phyloP scores from a whole-genome alignment of 805 yeast species.

The Starmerella vaccinii region DNA sequence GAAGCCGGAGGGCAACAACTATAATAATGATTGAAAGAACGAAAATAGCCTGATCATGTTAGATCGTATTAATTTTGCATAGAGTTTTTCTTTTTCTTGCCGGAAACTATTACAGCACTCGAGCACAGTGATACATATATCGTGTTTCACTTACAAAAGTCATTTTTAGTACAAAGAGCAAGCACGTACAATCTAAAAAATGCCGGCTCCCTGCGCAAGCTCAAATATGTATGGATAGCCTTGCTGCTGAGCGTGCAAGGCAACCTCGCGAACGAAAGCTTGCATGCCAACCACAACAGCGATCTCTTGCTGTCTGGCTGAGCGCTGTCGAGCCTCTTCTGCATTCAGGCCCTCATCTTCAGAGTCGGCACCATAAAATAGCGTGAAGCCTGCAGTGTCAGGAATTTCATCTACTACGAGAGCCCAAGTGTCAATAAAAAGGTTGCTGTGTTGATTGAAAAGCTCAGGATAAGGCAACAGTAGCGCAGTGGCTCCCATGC shows the following conservation, averaged over 20 bases:
- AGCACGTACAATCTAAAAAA: too few relatives aligned
- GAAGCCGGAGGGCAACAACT: background rate
- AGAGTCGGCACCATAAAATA: slow-evolving; percentile 19
- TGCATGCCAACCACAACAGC: slow-evolving; percentile 34
- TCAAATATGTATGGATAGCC: slow-evolving; percentile 1
- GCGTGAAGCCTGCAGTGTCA: slow-evolving; percentile 48
- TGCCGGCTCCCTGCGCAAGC: background rate
- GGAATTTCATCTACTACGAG: slow-evolving; percentile 63
- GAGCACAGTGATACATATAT: too few relatives aligned
- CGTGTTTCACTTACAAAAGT: too few relatives aligned
- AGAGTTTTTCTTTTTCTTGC: background rate
- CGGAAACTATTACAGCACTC: background rate
- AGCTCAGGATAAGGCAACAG: slow-evolving; percentile 13
- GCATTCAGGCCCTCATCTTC: slow-evolving; percentile 21
- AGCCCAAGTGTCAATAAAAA: slow-evolving; percentile 38
- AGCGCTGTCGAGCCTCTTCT: slow-evolving; percentile 29
- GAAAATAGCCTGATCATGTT: background rate
- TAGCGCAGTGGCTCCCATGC: slow-evolving; percentile 38
- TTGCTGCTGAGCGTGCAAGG: slow-evolving; percentile 6
- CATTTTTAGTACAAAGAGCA: too few relatives aligned
- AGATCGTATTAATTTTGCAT: background rate
- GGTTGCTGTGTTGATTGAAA: slow-evolving; percentile 7
- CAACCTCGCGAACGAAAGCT: slow-evolving; percentile 1
- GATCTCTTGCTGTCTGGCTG: slow-evolving; percentile 38
- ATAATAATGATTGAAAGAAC: background rate